Base-by-base conservation (phyloP, 116 monocot genomes). In the Posidonia oceanica region DNA sequence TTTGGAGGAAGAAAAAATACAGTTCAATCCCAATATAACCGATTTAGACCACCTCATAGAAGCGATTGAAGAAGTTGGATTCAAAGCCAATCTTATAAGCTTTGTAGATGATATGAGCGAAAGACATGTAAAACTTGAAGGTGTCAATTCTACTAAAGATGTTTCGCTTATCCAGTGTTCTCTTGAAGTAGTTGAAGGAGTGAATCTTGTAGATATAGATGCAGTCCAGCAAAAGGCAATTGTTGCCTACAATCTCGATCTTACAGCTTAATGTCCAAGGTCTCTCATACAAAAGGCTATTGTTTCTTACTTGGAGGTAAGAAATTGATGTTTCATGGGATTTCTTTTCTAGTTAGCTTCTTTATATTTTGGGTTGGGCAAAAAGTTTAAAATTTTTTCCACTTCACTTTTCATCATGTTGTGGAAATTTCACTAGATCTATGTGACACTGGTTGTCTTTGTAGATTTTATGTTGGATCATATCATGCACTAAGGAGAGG, bases 251-350 rank as follows among this genome's bases (percentile, higher is more conserved):
- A n/a, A n/a, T n/a, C n/a, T n/a, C 82, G 86, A 94, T 57, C 88
- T 90, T 69, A 87, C 88, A 51, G 94, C 29, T 29, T 29, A 29
- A 29, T 29, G 94, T 70, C 91, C 90, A 41, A 83, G 87, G 76
- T 86, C 80, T 48, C 81, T 94, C 59, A 86, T 94, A 56, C 83
- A 82, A 81, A 61, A 63, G 57, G 13, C 73, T 89, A 15, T 89
- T 87, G 76, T 94, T 94, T 72, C 76, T 94, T 57, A 79, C 89
- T 81, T 87, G 89, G 87, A 87, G 94, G 94, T 94, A 94, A 69
- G 71, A 57, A 15, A 17, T 17, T 17, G 57, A 17, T 15, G 18
- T 15, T 57, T 18, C 16, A 17, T 57, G 6, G 57, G 42, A 29
- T 42, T 42, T 42, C 4, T 42, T 42, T 42, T 42, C 2, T 8